These are phyloP conservation scores for Nicotiana sylvestris DNA, from an alignment of 257 asterid genomes.

Conservation along the genomic window DNA sequence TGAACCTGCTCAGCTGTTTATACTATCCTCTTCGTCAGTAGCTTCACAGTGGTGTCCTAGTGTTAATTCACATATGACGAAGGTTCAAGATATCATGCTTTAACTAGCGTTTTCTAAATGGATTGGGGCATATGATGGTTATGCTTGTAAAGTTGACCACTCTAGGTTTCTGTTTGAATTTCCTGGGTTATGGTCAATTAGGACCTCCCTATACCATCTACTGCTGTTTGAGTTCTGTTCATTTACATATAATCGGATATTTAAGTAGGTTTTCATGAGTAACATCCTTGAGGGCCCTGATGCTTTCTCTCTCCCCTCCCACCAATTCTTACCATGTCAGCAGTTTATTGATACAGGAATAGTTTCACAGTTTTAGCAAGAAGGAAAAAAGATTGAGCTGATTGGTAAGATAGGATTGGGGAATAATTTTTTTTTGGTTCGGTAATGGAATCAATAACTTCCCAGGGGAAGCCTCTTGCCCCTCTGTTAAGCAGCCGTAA, in stretches of 20 bases:
- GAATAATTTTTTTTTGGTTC: neutral
- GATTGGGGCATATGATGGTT: neutral
- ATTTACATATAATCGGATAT: neutral
- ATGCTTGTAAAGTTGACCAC: neutral
- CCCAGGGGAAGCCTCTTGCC: neutral
- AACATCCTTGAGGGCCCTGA: neutral
- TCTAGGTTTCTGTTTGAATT: neutral
- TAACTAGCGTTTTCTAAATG: neutral
- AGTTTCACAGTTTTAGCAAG: neutral
- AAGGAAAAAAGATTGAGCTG: neutral
- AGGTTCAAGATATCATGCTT: neutral
- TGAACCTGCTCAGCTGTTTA: neutral
- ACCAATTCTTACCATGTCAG: neutral
- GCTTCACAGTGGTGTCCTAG: neutral
- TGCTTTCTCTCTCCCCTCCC: neutral
- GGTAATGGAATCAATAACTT: neutral
- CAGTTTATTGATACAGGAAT: neutral
- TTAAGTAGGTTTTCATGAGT: neutral
- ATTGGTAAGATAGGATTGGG: neutral
- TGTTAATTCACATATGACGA: neutral
- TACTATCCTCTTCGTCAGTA: neutral
- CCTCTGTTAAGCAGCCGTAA: neutral
- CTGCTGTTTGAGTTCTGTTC: neutral
- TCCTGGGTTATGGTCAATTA: neutral
- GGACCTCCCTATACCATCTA: neutral